Percentiles rank a stretch among this genome's conserved stretches.
phyloP scores from a whole-genome alignment of 306 rosid species.

The Gynostemma pentaphyllum region DNA sequence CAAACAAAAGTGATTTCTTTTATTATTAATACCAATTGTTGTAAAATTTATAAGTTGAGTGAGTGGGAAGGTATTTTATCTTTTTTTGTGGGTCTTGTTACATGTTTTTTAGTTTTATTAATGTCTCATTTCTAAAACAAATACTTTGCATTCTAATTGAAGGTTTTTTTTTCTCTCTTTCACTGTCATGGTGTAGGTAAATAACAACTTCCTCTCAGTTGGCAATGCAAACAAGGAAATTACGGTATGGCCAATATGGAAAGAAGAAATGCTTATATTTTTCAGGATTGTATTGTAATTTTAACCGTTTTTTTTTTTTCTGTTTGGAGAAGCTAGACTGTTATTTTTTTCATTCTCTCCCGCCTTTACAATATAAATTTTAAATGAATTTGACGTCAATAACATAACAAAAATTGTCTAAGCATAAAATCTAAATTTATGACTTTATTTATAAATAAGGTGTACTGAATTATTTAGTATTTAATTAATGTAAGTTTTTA shows the following conservation, averaged over 20 bases:
- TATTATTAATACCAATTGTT: not conserved
- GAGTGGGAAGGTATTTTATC: not conserved
- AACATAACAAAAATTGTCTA: too few species aligned
- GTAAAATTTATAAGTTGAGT: not conserved
- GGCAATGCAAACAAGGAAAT: slow-evolving; percentile 89
- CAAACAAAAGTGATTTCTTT: not conserved
- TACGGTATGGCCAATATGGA: slow-evolving; percentile 37
- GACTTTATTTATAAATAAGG: too few species aligned
- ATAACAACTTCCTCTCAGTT: slow-evolving; percentile 91
- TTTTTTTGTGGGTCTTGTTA: not conserved
- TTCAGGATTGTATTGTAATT: not conserved
- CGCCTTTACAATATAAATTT: too few species aligned
- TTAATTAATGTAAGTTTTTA: too few species aligned
- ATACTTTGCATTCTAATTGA: slow-evolving; percentile 3
- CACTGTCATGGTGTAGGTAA: slow-evolving; percentile 58
- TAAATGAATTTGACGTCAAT: too few species aligned
- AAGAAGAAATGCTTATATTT: not conserved
- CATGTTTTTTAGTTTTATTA: not conserved
- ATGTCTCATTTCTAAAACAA: not conserved
- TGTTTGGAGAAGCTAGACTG: too few species aligned
- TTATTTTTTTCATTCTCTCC: too few species aligned
- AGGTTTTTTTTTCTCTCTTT: slow-evolving; percentile 3
- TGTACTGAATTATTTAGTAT: too few species aligned
- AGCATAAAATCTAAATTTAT: too few species aligned
- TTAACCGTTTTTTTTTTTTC: not conserved